Evolutionary conservation across 169 alveolate genomes (phyloP).

Genomic region (Condylostoma magnum): DNA sequence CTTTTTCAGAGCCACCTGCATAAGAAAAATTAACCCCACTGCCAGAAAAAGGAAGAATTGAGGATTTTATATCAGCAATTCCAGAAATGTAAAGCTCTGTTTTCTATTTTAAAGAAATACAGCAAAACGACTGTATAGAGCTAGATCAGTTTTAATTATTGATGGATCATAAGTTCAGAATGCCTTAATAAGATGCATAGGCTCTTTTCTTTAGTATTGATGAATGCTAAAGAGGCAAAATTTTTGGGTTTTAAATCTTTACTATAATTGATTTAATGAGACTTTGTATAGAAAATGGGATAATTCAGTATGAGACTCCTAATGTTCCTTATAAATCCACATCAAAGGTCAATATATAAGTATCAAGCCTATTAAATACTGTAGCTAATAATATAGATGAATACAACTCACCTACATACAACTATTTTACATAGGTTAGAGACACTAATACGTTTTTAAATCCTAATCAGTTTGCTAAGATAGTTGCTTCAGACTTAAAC

Average conservation of each 20-base stretch:
- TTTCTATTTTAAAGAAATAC: too few species aligned
- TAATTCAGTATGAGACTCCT: not conserved
- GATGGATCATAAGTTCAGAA: too few species aligned
- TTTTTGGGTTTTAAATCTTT: not conserved
- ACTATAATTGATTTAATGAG: conserved; percentile 1
- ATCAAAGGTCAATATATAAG: not conserved
- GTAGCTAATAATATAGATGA: not conserved
- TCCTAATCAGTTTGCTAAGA: not conserved
- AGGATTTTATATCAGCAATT: too few species aligned
- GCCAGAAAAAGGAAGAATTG: too few species aligned
- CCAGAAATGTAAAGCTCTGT: too few species aligned
- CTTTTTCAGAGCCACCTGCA: too few species aligned
- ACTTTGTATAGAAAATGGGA: not conserved
- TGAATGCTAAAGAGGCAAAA: not conserved
- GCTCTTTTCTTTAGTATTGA: too few species aligned
- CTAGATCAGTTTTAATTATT: too few species aligned
- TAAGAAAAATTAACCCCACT: too few species aligned
- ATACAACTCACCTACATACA: not conserved
- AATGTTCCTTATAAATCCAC: not conserved
- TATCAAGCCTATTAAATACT: not conserved
- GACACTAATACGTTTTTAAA: not conserved
- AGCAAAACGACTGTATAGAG: too few species aligned
- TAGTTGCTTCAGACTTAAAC: not conserved
- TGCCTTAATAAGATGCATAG: too few species aligned
- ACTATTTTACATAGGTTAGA: not conserved